Conservation (phyloP, 306 rosid species). For the Mimosa bimucronata region DNA sequence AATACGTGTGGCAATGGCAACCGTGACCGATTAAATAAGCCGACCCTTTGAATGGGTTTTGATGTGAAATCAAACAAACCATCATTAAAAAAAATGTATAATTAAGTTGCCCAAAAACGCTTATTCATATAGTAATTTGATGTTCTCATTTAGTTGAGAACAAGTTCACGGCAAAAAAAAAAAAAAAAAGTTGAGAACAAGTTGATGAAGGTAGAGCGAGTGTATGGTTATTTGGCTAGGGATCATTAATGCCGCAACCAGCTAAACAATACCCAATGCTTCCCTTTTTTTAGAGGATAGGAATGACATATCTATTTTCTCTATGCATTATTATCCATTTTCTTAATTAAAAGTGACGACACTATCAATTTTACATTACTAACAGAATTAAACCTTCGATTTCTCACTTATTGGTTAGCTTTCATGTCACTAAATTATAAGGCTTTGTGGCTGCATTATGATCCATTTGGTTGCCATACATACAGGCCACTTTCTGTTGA, state of each 20-base stretch:
- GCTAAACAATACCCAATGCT: neutral
- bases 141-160: neutral
- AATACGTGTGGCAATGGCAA: neutral
- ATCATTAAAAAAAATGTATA: neutral
- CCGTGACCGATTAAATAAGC: neutral
- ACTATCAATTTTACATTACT: no score
- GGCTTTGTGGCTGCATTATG: no score
- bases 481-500: neutral
- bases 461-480: no score
- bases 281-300: neutral
- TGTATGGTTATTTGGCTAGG: neutral
- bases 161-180: no score
- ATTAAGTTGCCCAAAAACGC: neutral
- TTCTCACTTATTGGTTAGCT: no score
- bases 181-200: neutral
- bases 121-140: neutral
- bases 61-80: neutral
- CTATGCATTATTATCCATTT: neutral
- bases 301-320: neutral
- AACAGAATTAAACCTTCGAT: no score
- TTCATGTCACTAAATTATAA: no score
- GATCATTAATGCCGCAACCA: conserved; percentile 12
- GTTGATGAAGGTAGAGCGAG: neutral
- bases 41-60: neutral
- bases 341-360: no score